Conservation (phyloP, 1,284 basidiomycete species). For the Rhizoctonia solani region DNA sequence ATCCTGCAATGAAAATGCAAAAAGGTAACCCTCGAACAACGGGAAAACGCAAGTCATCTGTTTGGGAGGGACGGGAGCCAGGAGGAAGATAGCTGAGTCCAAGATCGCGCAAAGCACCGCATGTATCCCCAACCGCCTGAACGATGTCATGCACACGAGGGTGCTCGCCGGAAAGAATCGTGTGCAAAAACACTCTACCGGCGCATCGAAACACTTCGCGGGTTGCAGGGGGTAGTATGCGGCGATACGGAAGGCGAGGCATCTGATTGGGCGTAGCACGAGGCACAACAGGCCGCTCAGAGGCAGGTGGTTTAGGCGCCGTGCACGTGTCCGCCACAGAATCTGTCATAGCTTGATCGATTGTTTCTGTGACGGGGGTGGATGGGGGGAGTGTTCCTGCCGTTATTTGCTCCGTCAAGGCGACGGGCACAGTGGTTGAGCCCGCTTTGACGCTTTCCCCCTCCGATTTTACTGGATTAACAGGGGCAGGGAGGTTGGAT, state of each 20-base stretch:
- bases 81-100: constrained; percentile 31
- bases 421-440: too few relatives aligned
- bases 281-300: neutral
- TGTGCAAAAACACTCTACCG: constrained; percentile 20
- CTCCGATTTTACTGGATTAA: too few relatives aligned
- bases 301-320: neutral
- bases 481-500: too few relatives aligned
- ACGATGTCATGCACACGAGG: constrained; percentile 30
- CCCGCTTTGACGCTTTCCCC: too few relatives aligned
- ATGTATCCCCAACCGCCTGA: constrained; percentile 19
- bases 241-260: constrained; percentile 5
- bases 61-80: constrained; percentile 3
- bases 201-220: constrained; percentile 31
- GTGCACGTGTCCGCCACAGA: too few relatives aligned
- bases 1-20: constrained; percentile 29
- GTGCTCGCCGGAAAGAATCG: constrained; percentile 26
- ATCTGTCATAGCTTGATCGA: too few relatives aligned
- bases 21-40: constrained; percentile 29
- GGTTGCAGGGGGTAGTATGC: constrained; percentile 28
- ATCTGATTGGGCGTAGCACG: neutral
- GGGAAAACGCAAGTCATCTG: constrained; percentile 29
- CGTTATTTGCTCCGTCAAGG: too few relatives aligned
- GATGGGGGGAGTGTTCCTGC: too few relatives aligned
- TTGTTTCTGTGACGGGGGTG: too few relatives aligned
- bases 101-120: constrained; percentile 24